Base-by-base conservation (phyloP, 2,329 filamentous ascomycete genomes). In the Talaromyces atroroseus region DNA sequence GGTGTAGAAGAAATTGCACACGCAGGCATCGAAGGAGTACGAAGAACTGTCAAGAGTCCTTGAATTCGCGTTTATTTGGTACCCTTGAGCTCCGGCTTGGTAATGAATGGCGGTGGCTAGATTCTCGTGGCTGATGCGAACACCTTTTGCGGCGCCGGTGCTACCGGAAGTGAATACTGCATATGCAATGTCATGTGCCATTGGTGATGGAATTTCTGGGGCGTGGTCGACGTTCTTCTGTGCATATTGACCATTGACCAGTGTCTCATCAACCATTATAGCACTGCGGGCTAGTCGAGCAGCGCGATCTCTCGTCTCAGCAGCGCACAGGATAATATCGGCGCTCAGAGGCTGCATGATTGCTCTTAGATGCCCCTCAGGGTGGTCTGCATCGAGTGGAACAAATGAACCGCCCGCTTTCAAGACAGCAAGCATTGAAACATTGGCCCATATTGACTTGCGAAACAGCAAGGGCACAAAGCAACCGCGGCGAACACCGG, bases 71-170 rank as follows among this genome's bases (percentile, higher is more conserved):
- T n/a, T 75, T 71, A 44, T 71, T 29, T 32, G 24, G 47, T 49
- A 23, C 20, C 29, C 29, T 23, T 29, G 49, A n/a, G n/a, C n/a
- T n/a, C n/a, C n/a, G n/a, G n/a, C n/a, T n/a, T n/a, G n/a, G n/a
- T n/a, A n/a, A n/a, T n/a, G n/a, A 8, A 56, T 49, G 44, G 52
- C 56, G 1, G 73, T 68, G 0, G 72, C 64, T 0, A 74, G 59
- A 1, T 66, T 63, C 5, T 56, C 53, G 47, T 78, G 75, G 3
- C 62, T 62, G 52, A 69, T 71, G 1, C 71, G 16, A 5, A 77
- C 72, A 0, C 70, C 74, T 60, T 79, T 79, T 0, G 76, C 76
- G 2, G 61, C 66, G 2, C 77, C 76, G 1, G 75, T 77, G 5
- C 71, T 72, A 0, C 76, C 76, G 2, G 75, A 78, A 10, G 34